phyloP scores from a whole-genome alignment of 78 protist genomes.

The Chrysochromulina parva region DNA sequence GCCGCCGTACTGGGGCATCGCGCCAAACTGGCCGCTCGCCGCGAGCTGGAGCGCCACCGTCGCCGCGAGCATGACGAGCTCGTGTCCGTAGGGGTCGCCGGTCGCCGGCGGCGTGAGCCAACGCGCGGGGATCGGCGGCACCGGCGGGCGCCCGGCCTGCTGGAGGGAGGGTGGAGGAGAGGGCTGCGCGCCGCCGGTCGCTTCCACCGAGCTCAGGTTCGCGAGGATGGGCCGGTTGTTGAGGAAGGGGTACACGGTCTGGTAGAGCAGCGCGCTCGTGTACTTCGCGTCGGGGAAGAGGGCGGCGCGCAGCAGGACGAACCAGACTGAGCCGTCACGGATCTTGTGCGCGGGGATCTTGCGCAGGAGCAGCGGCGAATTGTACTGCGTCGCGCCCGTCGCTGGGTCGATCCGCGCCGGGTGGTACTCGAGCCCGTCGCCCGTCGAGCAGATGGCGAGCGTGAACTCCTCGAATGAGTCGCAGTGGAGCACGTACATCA shows the following conservation, averaged over 20 bases:
- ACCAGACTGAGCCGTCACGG: conserved; percentile 2
- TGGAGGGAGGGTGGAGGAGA: too few relatives aligned
- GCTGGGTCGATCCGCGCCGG: not conserved
- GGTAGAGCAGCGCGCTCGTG: not conserved
- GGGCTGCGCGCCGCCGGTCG: too few relatives aligned
- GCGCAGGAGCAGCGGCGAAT: not conserved
- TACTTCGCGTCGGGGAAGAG: not conserved
- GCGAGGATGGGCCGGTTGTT: not conserved
- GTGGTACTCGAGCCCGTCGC: not conserved
- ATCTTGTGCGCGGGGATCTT: not conserved
- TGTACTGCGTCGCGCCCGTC: not conserved
- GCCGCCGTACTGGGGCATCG: too few relatives aligned
- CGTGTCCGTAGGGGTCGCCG: conserved; percentile 8
- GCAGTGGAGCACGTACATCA: conserved; percentile 14
- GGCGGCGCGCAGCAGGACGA: not conserved
- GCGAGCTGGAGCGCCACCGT: not conserved
- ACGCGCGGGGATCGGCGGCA: not conserved
- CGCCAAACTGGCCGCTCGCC: too few relatives aligned
- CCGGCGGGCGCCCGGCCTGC: too few relatives aligned
- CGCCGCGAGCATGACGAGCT: not conserved
- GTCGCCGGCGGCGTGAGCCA: not conserved
- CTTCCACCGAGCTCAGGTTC: not conserved
- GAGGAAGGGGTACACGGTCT: not conserved
- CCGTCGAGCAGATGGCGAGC: not conserved
- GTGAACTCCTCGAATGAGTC: not conserved